Conservation (phyloP, 345 rosid species). For the Aquilaria yunnanensis region DNA sequence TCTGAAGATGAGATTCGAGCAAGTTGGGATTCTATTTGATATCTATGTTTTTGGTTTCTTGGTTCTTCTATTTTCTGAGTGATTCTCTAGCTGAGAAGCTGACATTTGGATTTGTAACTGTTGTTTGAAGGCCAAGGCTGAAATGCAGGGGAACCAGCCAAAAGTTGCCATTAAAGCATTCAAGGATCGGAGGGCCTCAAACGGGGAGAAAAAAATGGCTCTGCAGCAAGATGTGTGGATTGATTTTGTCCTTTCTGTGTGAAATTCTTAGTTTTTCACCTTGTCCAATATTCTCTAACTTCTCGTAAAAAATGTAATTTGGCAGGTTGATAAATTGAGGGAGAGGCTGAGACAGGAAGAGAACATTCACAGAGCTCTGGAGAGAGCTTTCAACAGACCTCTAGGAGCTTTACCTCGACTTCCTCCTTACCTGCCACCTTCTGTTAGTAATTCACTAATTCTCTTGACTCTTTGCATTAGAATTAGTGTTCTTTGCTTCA, state of each 20-base stretch:
- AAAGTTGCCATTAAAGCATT: conserved; percentile 28
- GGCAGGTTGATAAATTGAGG: conserved; percentile 79
- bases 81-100: not conserved
- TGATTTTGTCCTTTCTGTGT: not conserved
- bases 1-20: not conserved
- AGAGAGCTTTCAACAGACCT: conserved; percentile 85
- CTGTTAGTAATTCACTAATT: conserved; percentile 44
- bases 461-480: not conserved
- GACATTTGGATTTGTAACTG: not conserved
- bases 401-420: conserved; percentile 94
- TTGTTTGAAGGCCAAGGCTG: conserved; percentile 27
- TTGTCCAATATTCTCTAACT: not conserved
- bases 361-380: conserved; percentile 77
- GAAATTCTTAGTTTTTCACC: not conserved
- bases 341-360: conserved; percentile 81
- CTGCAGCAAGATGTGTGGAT: conserved; percentile 67
- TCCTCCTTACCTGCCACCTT: conserved; percentile 79
- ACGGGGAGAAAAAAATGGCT: conserved; percentile 50
- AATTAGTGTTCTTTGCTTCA: not conserved
- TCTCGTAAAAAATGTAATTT: conserved; percentile 5
- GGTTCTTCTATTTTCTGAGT: not conserved
- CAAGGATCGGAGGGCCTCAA: conserved; percentile 24
- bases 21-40: not conserved
- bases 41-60: not conserved
- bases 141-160: conserved; percentile 39